Evolutionary conservation across 768 basidiomycete species (phyloP), one percentile per base, ranked within the genome.

Genomic region (Tricholoma hemisulphureum): DNA sequence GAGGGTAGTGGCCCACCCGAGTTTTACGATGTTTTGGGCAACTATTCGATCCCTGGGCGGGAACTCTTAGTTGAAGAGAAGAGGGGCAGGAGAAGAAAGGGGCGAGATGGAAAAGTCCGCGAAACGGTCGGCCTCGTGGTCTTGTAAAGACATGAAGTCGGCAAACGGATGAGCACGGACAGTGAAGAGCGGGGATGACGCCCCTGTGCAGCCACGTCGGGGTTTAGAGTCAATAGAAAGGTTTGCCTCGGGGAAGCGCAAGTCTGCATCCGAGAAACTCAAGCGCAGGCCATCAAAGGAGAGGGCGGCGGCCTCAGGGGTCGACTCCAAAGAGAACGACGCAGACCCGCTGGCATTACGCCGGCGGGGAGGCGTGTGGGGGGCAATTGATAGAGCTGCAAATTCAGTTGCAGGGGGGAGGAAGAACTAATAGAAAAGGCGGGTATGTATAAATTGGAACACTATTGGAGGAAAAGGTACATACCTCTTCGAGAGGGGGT

Each of bases 291-390:
- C 71, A 29, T 79, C 79, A 48, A 81, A 70, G 14, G 73, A 69
- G 14, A 71, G 65, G 52, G 73, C 69, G 10, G 68, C 45, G 4
- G 77, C 56, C 64, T 84, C 83, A 18, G 83, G 83, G 2, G 83
- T 81, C n/a, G 86, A 86, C 61, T 84, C 81, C 45, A 80, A 61
- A 8, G 83, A 85, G 7, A 81, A 83, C n/a, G 74, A 69, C 10
- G 83, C 77, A 6, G 81, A 79, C 61, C 80, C 75, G 21, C 74
- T 76, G 43, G 69, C 65, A 61, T 75, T 74, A 52, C 73, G 72
- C 61, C 72, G 68, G 41, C 76, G 73, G 43, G 70, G 70, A 20
- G 83, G 84, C 31, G 82, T 82, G 61, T 76, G 72, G 26, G 85
- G 83, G 10, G 80, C 73, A 55, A 87, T 75, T 23, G 85, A 80